Evolutionary conservation across 1,284 basidiomycete genomes (phyloP).

Genomic region (Xerocomus minutiporus): DNA sequence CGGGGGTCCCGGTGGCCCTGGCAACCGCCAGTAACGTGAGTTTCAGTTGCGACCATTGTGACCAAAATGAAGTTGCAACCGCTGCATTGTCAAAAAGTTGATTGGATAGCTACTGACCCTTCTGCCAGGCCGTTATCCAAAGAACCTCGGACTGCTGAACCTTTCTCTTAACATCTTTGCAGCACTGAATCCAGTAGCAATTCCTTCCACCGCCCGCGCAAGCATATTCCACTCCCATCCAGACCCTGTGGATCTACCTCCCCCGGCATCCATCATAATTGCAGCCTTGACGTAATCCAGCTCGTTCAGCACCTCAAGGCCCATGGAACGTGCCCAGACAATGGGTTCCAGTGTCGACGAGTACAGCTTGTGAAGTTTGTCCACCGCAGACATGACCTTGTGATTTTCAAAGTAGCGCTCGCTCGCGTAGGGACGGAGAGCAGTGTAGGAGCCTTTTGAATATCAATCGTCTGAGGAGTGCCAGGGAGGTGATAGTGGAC

Average conservation of each 20-base stretch:
- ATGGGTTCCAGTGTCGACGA: slow-evolving; percentile 59
- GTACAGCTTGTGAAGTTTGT: slow-evolving; percentile 88
- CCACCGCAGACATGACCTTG: slow-evolving; percentile 74
- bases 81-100: too few species aligned
- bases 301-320: slow-evolving; percentile 90
- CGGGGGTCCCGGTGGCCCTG: too few species aligned
- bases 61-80: too few species aligned
- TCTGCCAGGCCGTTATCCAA: slow-evolving; percentile 1
- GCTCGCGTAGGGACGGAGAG: slow-evolving; percentile 72
- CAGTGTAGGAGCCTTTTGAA: slow-evolving; percentile 65
- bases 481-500: too few species aligned
- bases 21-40: too few species aligned
- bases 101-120: too few species aligned
- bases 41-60: too few species aligned
- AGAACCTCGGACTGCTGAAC: slow-evolving; percentile 12
- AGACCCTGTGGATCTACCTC: slow-evolving; percentile 18
- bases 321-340: slow-evolving; percentile 83
- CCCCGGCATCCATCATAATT: slow-evolving; percentile 80
- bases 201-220: slow-evolving; percentile 36
- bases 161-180: slow-evolving; percentile 28
- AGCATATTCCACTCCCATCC: slow-evolving; percentile 34
- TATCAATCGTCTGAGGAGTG: neutral
- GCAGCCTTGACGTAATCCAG: slow-evolving; percentile 76
- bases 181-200: slow-evolving; percentile 28
- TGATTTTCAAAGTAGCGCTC: slow-evolving; percentile 85